Conservation (phyloP, 495 filamentous ascomycete genomes). For the Daldinia grandis region DNA sequence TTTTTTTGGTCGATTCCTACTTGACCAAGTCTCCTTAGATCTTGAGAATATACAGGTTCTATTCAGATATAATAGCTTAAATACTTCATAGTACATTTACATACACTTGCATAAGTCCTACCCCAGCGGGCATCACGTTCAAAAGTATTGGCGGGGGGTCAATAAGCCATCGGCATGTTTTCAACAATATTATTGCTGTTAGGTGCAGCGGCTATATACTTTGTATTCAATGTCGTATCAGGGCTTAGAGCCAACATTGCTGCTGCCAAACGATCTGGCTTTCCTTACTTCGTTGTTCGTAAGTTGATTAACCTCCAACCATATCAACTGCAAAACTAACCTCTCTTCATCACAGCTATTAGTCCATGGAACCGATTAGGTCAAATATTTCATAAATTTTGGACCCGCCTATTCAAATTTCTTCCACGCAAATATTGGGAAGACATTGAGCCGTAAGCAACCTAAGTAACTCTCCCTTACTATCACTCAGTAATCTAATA, state of each 20-base stretch:
- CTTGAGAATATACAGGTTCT: background rate
- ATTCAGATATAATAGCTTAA: background rate
- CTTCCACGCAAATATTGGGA: slow-evolving; percentile 58
- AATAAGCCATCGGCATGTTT: slow-evolving; percentile 1
- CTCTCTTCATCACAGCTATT: slow-evolving; percentile 42
- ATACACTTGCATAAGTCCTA: background rate
- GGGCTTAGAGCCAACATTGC: slow-evolving; percentile 52
- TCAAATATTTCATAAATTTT: slow-evolving; percentile 58
- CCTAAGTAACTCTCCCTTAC: background rate
- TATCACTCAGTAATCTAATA: slow-evolving; percentile 14
- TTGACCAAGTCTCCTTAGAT: background rate
- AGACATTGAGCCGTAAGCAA: slow-evolving; percentile 56
- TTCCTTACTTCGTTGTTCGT: slow-evolving; percentile 59
- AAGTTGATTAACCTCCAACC: slow-evolving; percentile 41
- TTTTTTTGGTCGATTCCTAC: background rate
- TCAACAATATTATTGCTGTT: slow-evolving; percentile 28
- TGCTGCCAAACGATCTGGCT: slow-evolving; percentile 53
- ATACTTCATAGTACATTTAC: background rate
- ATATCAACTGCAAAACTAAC: slow-evolving; percentile 3
- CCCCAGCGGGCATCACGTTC: background rate
- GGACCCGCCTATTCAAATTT: slow-evolving; percentile 57
- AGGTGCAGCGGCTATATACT: slow-evolving; percentile 28
- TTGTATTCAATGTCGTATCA: slow-evolving; percentile 36
- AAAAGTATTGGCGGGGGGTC: background rate
- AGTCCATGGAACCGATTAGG: slow-evolving; percentile 57